Evolutionary conservation across 2,329 filamentous ascomycete species (phyloP).

Genomic region (Dactylellina cionopaga): DNA sequence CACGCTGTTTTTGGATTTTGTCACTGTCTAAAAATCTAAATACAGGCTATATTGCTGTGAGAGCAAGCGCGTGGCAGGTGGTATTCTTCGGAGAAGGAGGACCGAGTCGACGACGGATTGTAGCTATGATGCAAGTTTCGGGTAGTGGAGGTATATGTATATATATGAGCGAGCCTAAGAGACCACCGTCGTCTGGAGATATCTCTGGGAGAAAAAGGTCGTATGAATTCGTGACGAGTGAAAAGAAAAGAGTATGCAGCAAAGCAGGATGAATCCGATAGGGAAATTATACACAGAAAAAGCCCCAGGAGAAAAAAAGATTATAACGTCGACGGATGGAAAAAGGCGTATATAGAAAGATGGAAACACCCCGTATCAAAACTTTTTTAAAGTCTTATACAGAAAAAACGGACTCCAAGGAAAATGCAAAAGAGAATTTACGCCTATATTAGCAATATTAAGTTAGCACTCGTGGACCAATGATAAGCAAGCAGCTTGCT

Average conservation of each 20-base stretch:
- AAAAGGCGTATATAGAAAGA: slow-evolving; percentile 47
- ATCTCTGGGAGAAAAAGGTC: slow-evolving; percentile 18
- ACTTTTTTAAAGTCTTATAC: slow-evolving; percentile 53
- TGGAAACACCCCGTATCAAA: slow-evolving; percentile 45
- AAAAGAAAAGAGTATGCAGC: slow-evolving; percentile 34
- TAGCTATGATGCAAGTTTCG: slow-evolving; percentile 2
- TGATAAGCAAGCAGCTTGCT: background rate
- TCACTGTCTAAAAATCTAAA: slow-evolving; percentile 52
- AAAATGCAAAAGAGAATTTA: slow-evolving; percentile 54
- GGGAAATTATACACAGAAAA: slow-evolving; percentile 52
- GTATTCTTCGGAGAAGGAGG: background rate
- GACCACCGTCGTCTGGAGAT: slow-evolving; percentile 28
- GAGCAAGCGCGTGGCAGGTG: slow-evolving; percentile 33
- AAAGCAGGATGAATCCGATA: slow-evolving; percentile 22
- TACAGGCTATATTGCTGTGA: slow-evolving; percentile 41
- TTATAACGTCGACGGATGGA: slow-evolving; percentile 43
- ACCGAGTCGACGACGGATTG: slow-evolving; percentile 2
- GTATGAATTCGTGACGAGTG: slow-evolving; percentile 42
- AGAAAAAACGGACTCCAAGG: slow-evolving; percentile 52
- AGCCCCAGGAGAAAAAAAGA: slow-evolving; percentile 33
- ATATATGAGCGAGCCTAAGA: slow-evolving; percentile 18
- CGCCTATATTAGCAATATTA: slow-evolving; percentile 10
- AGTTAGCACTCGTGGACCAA: slow-evolving; percentile 5
- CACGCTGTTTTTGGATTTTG: slow-evolving; percentile 49
- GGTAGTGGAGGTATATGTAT: slow-evolving; percentile 18